Base-by-base conservation (phyloP, 257 asterid genomes). In the Gardenia jasminoides region DNA sequence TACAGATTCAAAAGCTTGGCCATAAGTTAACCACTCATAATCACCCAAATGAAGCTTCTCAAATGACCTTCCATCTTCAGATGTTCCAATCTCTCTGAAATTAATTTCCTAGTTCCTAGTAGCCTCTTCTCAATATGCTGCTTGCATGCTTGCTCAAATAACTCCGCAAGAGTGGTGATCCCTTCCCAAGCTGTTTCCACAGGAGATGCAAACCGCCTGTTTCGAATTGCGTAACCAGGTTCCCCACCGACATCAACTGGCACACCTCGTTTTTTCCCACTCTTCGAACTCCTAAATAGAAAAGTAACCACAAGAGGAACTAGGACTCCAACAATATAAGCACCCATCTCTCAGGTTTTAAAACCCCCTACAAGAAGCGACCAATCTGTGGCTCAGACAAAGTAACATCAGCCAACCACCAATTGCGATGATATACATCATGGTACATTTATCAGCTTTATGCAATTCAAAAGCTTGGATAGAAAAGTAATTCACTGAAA, bases 41-140 rank as follows among this genome's bases (percentile, higher is more conserved):
- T 93, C 96, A 68, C 99, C 99, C 85, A 96, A 83, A 86, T 96
- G 99, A 75, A 96, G 92, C 91, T 93, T 96, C 92, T 93, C 99
- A 67, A 96, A 96, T 31, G 97, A 90, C 88, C 87, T 93, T 56
- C 98, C 99, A 85, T 86, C 90, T 73, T 66, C 80, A 43, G 96
- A 81, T 70, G 62, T 70, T 81, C 90, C 98, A 82, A 87, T 67
- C 83, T 92, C 97, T 78, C 90, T 87, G 26, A 83, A 71, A 96
- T 86, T 52, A 96, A 75, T 81, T 84, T 85, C 70, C 99, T 87
- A 76, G 96, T 96, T 78, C 99, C 99, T 13, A 96, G 85, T 74
- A 92, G 84, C 75, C 79, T 90, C 85, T 83, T 84, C 82, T 83
- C 76, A 58, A 87, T 74, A 77, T 84, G 77, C 78, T 89, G 87